These are phyloP conservation scores for Salix udensis DNA, from an alignment of 345 rosid species.

Conservation along the genomic window DNA sequence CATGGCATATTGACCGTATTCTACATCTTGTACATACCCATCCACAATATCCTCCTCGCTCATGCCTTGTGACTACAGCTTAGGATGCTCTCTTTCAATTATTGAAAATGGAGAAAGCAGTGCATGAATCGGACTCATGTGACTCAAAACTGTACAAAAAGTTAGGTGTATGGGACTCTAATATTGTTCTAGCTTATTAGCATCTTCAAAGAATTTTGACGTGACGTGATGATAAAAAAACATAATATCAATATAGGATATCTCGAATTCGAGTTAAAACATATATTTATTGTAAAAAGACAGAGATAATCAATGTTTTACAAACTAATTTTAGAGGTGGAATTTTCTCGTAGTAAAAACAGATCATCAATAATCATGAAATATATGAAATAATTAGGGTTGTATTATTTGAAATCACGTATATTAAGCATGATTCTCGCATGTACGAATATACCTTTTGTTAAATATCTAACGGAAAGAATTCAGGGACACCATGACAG, in stretches of 20 bases:
- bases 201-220: accelerated
- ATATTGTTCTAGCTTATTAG: too few species aligned
- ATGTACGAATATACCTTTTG: neutral
- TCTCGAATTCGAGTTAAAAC: accelerated
- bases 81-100: neutral
- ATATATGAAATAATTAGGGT: too few species aligned
- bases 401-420: too few species aligned
- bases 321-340: too few species aligned
- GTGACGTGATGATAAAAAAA: too few species aligned
- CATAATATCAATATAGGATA: accelerated
- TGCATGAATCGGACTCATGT: neutral
- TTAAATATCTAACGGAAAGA: neutral
- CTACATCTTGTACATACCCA: neutral
- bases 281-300: too few species aligned
- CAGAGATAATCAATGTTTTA: too few species aligned
- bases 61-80: neutral
- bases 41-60: neutral
- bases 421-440: too few species aligned
- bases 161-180: too few species aligned
- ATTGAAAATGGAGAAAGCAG: neutral
- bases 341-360: too few species aligned
- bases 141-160: neutral
- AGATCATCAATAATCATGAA: too few species aligned
- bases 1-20: slow-evolving; percentile 3
- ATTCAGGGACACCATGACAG: neutral